Evolutionary conservation across 306 rosid species (phyloP).

Genomic region (Rubus idaeus): DNA sequence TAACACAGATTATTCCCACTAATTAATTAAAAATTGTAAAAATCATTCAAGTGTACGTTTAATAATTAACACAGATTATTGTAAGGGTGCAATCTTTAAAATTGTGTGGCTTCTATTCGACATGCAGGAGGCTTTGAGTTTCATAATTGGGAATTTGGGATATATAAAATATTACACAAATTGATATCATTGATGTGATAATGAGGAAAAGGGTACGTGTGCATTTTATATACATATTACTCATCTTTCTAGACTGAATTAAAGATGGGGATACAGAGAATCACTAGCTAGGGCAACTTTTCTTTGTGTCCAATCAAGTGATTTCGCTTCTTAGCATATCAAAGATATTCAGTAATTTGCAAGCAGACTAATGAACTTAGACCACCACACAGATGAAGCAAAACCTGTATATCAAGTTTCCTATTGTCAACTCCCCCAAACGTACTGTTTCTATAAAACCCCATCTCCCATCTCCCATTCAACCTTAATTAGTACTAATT

Average conservation of each 20-base stretch:
- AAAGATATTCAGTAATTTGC: constrained; percentile 18
- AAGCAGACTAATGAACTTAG: constrained; percentile 32
- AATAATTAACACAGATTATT: neutral
- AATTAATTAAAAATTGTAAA: too few relatives aligned
- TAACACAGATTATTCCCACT: neutral
- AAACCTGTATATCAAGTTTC: constrained; percentile 21
- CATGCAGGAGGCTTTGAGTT: neutral
- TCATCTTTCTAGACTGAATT: neutral
- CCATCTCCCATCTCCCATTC: constrained; percentile 12
- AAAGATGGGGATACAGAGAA: constrained; percentile 7
- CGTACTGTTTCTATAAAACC: constrained; percentile 15
- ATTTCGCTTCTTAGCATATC: constrained; percentile 18
- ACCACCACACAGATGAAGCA: constrained; percentile 27
- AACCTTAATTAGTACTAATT: neutral
- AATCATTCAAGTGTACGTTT: neutral
- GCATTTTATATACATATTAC: neutral
- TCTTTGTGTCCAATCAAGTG: constrained; percentile 36
- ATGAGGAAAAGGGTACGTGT: neutral
- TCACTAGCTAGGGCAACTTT: constrained; percentile 20
- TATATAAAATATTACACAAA: neutral
- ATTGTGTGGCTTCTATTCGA: neutral
- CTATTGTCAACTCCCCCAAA: constrained; percentile 17
- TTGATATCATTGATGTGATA: neutral
- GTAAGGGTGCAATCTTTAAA: neutral
- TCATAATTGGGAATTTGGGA: neutral